Conservation (phyloP, 2,329 filamentous ascomycete species). For the Ciborinia camelliae region DNA sequence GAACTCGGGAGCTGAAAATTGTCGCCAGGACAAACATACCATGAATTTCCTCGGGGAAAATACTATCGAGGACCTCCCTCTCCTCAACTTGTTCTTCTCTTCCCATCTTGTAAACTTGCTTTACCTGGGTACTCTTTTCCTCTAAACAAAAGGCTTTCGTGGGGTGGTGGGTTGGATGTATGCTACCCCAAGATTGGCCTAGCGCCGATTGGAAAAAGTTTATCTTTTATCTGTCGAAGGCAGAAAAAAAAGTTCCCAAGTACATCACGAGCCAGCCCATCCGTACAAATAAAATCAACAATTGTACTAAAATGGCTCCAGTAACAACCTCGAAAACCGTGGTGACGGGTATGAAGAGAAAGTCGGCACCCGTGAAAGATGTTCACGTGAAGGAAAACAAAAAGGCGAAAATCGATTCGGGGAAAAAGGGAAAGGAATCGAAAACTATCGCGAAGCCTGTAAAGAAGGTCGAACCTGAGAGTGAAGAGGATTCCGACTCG, state of each 20-base stretch:
- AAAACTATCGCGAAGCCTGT: constrained; percentile 24
- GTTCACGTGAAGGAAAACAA: constrained; percentile 46
- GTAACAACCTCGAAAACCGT: constrained; percentile 44
- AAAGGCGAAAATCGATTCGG: constrained; percentile 46
- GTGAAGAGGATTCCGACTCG: constrained; percentile 35
- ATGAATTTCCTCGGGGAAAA: constrained; percentile 97
- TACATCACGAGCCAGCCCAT: constrained; percentile 6
- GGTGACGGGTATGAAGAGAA: constrained; percentile 54
- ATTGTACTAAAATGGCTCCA: constrained; percentile 34
- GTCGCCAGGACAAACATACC: constrained; percentile 48
- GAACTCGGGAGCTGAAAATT: not conserved
- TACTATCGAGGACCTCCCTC: constrained; percentile 95
- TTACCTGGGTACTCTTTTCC: not conserved
- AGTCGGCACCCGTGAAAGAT: constrained; percentile 48
- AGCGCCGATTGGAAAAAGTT: constrained; percentile 25
- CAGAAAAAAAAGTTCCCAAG: constrained; percentile 23
- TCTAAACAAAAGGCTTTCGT: constrained; percentile 8
- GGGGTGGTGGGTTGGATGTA: constrained; percentile 10
- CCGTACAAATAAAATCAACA: constrained; percentile 2
- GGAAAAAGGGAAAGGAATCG: constrained; percentile 14
- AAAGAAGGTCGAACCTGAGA: constrained; percentile 39
- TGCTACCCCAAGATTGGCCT: constrained; percentile 25
- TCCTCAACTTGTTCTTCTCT: constrained; percentile 92
- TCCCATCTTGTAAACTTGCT: constrained; percentile 48
- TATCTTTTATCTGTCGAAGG: constrained; percentile 18